phyloP scores from a whole-genome alignment of 2,329 filamentous ascomycete species.

The Nemania abortiva region DNA sequence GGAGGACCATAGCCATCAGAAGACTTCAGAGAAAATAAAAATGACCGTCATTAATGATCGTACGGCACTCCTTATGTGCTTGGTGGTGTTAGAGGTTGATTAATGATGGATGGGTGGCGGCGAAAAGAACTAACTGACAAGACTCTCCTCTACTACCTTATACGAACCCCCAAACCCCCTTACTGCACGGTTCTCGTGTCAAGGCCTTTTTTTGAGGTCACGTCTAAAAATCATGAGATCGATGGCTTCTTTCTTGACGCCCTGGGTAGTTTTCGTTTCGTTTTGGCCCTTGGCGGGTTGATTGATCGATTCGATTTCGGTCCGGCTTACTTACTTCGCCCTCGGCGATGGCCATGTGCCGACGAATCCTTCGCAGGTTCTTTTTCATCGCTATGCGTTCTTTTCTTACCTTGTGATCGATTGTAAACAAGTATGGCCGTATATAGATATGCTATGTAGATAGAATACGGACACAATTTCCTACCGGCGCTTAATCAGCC shows the following conservation, averaged over 20 bases:
- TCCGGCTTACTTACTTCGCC: slow-evolving; percentile 8
- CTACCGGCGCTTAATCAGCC: slow-evolving; percentile 32
- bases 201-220: slow-evolving; percentile 14
- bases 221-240: slow-evolving; percentile 2
- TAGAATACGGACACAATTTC: slow-evolving; percentile 29
- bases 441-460: not conserved
- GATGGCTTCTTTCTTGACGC: not conserved
- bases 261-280: not conserved
- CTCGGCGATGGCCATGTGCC: slow-evolving; percentile 1
- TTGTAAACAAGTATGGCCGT: slow-evolving; percentile 1
- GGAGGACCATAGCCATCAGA: not conserved
- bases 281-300: slow-evolving; percentile 15
- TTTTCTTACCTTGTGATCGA: not conserved
- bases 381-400: not conserved
- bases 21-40: no score
- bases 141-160: not conserved
- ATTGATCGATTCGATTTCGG: not conserved
- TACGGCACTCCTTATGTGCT: not conserved
- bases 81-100: slow-evolving; percentile 14
- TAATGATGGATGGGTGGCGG: slow-evolving; percentile 23
- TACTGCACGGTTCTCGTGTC: not conserved
- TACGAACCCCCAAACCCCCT: slow-evolving; percentile 20
- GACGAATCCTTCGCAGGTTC: slow-evolving; percentile 9
- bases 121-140: not conserved
- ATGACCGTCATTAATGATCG: not conserved